Evolutionary conservation across 2,329 filamentous ascomycete genomes (phyloP).

Genomic region (Trichoderma sp.): DNA sequence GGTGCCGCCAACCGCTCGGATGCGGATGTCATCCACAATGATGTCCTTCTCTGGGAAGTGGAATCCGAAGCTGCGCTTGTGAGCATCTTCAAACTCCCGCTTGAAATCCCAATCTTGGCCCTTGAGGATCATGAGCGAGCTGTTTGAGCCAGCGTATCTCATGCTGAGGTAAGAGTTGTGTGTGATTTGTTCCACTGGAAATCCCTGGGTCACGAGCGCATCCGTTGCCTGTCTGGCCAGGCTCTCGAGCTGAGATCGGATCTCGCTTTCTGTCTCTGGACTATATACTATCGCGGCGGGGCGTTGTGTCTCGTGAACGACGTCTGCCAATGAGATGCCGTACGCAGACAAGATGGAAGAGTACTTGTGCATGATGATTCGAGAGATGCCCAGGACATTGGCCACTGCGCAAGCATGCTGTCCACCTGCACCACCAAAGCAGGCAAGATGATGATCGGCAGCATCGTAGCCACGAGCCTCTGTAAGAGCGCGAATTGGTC

Average conservation of each 20-base stretch:
- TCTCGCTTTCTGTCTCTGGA: slow-evolving; percentile 18
- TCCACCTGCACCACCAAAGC: slow-evolving; percentile 40
- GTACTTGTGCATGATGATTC: slow-evolving; percentile 43
- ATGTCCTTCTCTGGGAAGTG: slow-evolving; percentile 45
- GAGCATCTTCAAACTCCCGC: slow-evolving; percentile 47
- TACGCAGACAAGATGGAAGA: slow-evolving; percentile 47
- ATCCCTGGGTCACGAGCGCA: slow-evolving; percentile 30
- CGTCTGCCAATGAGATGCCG: slow-evolving; percentile 44
- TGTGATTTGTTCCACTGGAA: slow-evolving; percentile 37
- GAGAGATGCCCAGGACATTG: slow-evolving; percentile 40
- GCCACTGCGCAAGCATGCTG: slow-evolving; percentile 46
- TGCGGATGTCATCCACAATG: slow-evolving; percentile 43
- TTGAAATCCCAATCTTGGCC: slow-evolving; percentile 27
- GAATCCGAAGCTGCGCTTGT: slow-evolving; percentile 74
- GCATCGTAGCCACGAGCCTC: slow-evolving; percentile 37
- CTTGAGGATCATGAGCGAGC: slow-evolving; percentile 37
- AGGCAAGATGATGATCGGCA: slow-evolving; percentile 35
- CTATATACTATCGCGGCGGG: slow-evolving; percentile 34
- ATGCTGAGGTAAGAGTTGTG: slow-evolving; percentile 42
- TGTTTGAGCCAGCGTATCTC: slow-evolving; percentile 43
- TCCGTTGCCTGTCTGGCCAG: slow-evolving; percentile 25
- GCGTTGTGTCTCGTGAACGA: slow-evolving; percentile 42
- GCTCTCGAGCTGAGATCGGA: slow-evolving; percentile 25
- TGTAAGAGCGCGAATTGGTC: slow-evolving; percentile 35
- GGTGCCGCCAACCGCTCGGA: slow-evolving; percentile 36